These are phyloP conservation scores for Urochloa ruziziensis DNA, from an alignment of 176 grass and related monocot genomes.

Conservation along the genomic window DNA sequence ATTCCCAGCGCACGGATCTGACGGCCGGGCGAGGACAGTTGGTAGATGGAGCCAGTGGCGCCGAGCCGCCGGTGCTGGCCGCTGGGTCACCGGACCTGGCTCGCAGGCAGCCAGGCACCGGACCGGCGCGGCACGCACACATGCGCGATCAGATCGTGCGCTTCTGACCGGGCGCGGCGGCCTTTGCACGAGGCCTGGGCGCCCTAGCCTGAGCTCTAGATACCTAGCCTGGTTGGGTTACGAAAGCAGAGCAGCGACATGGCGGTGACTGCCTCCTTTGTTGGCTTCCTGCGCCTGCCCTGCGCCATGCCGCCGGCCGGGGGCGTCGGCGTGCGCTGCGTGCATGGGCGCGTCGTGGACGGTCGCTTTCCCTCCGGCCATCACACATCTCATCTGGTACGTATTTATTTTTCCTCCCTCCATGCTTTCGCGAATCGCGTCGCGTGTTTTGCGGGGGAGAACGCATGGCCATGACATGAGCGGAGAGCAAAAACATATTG, in stretches of 20 bases:
- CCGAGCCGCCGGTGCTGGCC: background rate
- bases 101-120: background rate
- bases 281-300: slow-evolving; percentile 28
- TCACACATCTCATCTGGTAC: background rate
- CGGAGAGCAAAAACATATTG: background rate
- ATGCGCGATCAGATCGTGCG: background rate
- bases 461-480: background rate
- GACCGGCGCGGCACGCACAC: background rate
- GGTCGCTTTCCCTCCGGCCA: no score
- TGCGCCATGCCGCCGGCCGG: slow-evolving; percentile 1
- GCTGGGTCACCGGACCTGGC: background rate
- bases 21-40: background rate
- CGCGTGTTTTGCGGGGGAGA: slow-evolving; percentile 23
- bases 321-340: background rate
- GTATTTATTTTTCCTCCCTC: background rate
- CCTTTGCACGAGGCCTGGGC: background rate
- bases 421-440: background rate
- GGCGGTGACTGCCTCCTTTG: slow-evolving; percentile 39
- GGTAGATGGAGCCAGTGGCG: background rate
- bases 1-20: background rate
- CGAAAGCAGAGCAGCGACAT: slow-evolving; percentile 35
- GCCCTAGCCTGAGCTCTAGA: no score
- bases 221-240: background rate
- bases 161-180: background rate
- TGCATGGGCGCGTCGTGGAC: slow-evolving; percentile 33